Conservation (phyloP, 1,139 yeast genomes). For the Pichia sp. region DNA sequence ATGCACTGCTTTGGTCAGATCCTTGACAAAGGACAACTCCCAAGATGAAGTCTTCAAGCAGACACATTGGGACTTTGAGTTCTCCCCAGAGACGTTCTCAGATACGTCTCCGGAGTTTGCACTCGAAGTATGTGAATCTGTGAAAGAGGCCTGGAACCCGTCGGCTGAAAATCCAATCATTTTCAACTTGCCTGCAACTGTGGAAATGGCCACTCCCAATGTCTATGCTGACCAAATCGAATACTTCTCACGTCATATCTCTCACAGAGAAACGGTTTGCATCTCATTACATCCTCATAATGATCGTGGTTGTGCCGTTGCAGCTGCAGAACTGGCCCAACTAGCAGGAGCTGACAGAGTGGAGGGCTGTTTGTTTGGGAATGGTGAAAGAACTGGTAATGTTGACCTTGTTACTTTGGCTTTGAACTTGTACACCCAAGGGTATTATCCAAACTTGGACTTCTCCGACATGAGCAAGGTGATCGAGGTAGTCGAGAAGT, state of each 20-base stretch:
- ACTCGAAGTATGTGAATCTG: conserved; percentile 89
- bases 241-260: conserved; percentile 71
- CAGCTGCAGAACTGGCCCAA: conserved; percentile 91
- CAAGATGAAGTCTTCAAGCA: not conserved
- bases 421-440: conserved; percentile 90
- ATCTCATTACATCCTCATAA: conserved; percentile 94
- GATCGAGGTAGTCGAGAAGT: conserved; percentile 83
- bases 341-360: conserved; percentile 97
- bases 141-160: conserved; percentile 90
- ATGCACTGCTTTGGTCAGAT: conserved; percentile 74
- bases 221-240: conserved; percentile 96
- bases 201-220: conserved; percentile 91
- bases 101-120: conserved; percentile 86
- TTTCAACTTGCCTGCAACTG: conserved; percentile 97
- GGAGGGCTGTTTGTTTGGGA: conserved; percentile 95
- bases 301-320: conserved; percentile 97
- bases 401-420: conserved; percentile 94
- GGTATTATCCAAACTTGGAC: conserved; percentile 80
- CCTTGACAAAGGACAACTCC: conserved; percentile 69
- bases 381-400: conserved; percentile 98
- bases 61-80: conserved; percentile 87
- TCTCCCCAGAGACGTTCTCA: conserved; percentile 92
- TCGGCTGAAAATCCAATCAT: conserved; percentile 77
- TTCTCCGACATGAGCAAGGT: conserved; percentile 78
- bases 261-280: conserved; percentile 80